Evolutionary conservation across 2,329 filamentous ascomycete genomes (phyloP), one percentile per base, ranked within the genome.

Genomic region (Drechslerella dactyloides): DNA sequence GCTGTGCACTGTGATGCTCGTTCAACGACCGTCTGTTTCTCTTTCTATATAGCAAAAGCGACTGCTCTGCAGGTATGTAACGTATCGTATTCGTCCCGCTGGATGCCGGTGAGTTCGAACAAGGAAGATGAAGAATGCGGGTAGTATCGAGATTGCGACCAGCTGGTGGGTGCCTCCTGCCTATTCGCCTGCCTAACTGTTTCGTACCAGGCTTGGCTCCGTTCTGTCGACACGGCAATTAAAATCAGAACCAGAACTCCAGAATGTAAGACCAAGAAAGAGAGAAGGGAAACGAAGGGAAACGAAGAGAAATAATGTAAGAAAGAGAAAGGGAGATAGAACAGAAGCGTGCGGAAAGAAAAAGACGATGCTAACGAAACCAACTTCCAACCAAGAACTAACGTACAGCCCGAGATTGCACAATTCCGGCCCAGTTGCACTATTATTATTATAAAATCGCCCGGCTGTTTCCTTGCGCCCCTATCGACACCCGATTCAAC

Each of bases 331-430:
- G 33, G 33, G 13, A 6, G 7, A 13, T 6, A 6, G 7, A 37
- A 37, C 33, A 7, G 33, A 6, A n/a, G n/a, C n/a, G n/a, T n/a
- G n/a, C n/a, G n/a, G n/a, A n/a, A n/a, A n/a, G n/a, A n/a, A n/a
- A n/a, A n/a, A n/a, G 27, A 33, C 3, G 27, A 33, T 33, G 61
- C n/a, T 55, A 69, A 61, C 40, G 64, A 57, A 52, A 52, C 56
- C 56, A 50, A 56, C 7, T n/a, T n/a, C 42, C 15, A 46, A 46
- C 42, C 5, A 46, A 46, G 4, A 4, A 4, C 27, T 33, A 33
- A 33, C 27, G 3, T 33, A 33, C 27, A 33, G 27, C 27, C 8
- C 8, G 27, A 33, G 27, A 33, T 33, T 33, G 8, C 37, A 3
- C 11, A 13, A 13, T 23, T 55, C 33, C 37, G n/a, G 13, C 52